Evolutionary conservation across 2,329 filamentous ascomycete genomes (phyloP), one percentile per base, ranked within the genome.

Genomic region (Zasmidium citrigriseum): DNA sequence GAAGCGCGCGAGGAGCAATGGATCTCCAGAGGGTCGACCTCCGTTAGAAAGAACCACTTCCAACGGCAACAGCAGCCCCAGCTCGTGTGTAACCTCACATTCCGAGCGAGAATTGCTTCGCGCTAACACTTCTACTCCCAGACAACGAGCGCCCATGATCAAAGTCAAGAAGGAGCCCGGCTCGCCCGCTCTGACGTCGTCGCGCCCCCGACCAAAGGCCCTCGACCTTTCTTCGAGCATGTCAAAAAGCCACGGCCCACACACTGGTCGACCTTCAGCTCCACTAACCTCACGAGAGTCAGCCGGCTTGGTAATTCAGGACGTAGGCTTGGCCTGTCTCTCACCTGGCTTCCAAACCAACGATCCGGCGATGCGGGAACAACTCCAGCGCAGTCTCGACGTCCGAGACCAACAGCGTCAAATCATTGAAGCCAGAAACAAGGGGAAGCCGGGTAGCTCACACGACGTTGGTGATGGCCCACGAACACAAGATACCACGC

Each of bases 321-420:
- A 97, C 75, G 90, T 98, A 23, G 95, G 95, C 58, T 83, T 98
- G 57, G 93, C 93, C 45, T 99, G 95, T 70, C 81, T 99, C 55
- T 98, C 95, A 1, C 95, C 95, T 0, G 95, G 95, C 54, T 98
- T 99, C 70, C 88, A 96, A 65, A 98, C 95, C 16, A 90, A 98
- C 68, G 92, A 99, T 75, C 93, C 95, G n/a, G 85, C 89, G 20
- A 96, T 97, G 91, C 89, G 95, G 72, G 91, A 96, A 76, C 93
- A 98, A 75, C 80, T 99, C 54, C 92, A 98, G 76, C 87, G 93
- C 67, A 98, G 95, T 76, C 86, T 97, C 76, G 92, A 90, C 47
- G 93, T 99, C 25, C 84, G 93, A 63, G 93, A 99, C 67, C 91
- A 96, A 73, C 95, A 99, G 76, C 85, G 93, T 66, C 90, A 91